Evolutionary conservation across 352 stramenopile species (phyloP), one percentile per base, ranked within the genome.

Genomic region (Phytophthora pini): DNA sequence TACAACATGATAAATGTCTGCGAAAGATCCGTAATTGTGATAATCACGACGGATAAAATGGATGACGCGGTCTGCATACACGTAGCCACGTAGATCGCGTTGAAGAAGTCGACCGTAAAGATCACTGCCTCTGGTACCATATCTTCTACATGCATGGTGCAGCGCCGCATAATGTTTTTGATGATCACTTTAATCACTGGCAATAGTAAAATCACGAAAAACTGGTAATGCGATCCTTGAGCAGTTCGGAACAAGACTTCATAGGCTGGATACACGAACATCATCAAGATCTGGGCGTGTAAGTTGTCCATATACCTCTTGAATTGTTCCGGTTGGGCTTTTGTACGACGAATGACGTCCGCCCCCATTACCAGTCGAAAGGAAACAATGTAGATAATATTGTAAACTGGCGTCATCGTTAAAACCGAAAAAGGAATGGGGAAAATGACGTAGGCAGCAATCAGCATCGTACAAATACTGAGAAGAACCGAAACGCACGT

Each of bases 121-220:
- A 74, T 70, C 1, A 65, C 66, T 15, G 56, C 53, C 24, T 60
- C 47, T 4, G 65, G 65, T 1, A 47, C 32, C 22, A 59, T 46
- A n/a, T 74, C 66, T 43, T 70, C 65, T 29, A 66, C 46, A 13
- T 74, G 53, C 0, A 24, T 7, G 11, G 40, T 24, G 12, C 40
- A 65, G 4, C 24, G 20, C 4, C 56, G 20, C 8, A 70, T 34
- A 17, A 62, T 2, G 32, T 66, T 65, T 4, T 59, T 67, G 11
- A 80, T 47, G 5, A 44, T 5, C 0, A 70, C 27, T 27, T 79
- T 76, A 2, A 83, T 65, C 0, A 78, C 15, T 4, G 67, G 56
- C 7, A 79, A 41, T 1, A 73, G n/a, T 11, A 68, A 9, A 7
- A 72, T 46, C 6, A 55, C 57, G 10, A 40, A 15, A 29, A 63